These are phyloP conservation scores for Mycena amicta DNA, from an alignment of 768 basidiomycete genomes.

Conservation along the genomic window DNA sequence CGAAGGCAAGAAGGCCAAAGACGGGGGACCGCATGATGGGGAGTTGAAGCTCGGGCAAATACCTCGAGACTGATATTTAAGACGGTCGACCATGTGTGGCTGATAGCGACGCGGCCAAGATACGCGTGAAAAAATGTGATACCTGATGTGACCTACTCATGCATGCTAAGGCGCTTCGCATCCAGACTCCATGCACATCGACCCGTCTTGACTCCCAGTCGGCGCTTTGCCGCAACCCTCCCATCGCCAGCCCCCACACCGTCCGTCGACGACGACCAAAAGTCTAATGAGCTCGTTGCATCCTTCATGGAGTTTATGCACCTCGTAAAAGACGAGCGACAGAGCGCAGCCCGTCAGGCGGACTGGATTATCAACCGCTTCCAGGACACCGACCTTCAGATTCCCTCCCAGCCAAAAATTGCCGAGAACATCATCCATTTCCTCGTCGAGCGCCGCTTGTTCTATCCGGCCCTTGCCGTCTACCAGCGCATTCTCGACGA, in stretches of 20 bases:
- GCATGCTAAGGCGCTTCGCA: background rate
- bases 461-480: constrained; percentile 41
- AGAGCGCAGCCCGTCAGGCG: background rate
- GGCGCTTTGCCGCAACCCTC: background rate
- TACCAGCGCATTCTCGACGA: constrained; percentile 45
- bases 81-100: background rate
- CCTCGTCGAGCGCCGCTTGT: constrained; percentile 41
- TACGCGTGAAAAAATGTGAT: too few species aligned
- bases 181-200: background rate
- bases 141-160: too few species aligned
- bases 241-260: background rate
- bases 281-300: constrained; percentile 8
- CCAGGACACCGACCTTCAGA: constrained; percentile 1
- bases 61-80: background rate
- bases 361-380: too few species aligned
- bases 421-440: constrained; percentile 39
- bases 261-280: background rate
- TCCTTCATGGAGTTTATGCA: constrained; percentile 18
- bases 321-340: constrained; percentile 14
- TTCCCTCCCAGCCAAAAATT: constrained; percentile 20
- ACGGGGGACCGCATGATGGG: background rate
- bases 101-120: too few species aligned
- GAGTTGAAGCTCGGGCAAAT: background rate
- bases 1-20: background rate
- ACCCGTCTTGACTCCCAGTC: background rate